Base-by-base conservation (phyloP, 1,139 yeast species). In the Saccharomyces hybrid region DNA sequence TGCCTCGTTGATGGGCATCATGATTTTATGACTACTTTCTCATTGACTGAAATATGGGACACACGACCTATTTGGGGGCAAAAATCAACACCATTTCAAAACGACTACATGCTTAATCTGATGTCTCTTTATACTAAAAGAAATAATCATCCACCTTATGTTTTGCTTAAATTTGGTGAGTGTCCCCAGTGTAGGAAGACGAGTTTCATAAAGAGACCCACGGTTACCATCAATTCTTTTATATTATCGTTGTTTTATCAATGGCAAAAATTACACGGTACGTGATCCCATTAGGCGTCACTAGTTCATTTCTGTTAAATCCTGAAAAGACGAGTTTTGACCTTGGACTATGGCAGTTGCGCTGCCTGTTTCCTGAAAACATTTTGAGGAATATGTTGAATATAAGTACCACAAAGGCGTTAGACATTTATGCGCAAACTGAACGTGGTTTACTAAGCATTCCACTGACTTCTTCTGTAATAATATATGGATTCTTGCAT, bases 361-460 rank as follows among this genome's bases (percentile, higher is more conserved):
- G 65, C 31, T 52, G 57, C 9, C 42, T 63, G 19, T 61, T 63
- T 2, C 77, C 77, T 2, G 68, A 63, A 28, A 63, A 70, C 49
- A 69, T 71, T 1, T 61, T 72, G 46, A 52, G 69, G 56, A 62
- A 62, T n/a, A 50, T 78, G 9, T 64, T 76, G 56, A 69, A 71
- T 46, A 65, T 76, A 14, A 65, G 70, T 3, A 60, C 66, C 3
- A 59, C 66, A 27, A 61, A 51, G 47, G 62, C 59, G 2, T 47
- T 64, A 7, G 65, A 61, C 53, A 58, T 61, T 0, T 63, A 57
- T 48, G 28, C 54, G 8, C 55, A 58, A 19, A 55, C 62, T 2
- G 28, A 49, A 44, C 51, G 46, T 3, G 63, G 64, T 2, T 31
- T 61, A 3, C 14, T 51, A 9, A 58, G 65, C 12, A 59, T 66